Evolutionary conservation across 305 asterid species (phyloP), one percentile per base, ranked within the genome.

Genomic region (Andrographis paniculata): DNA sequence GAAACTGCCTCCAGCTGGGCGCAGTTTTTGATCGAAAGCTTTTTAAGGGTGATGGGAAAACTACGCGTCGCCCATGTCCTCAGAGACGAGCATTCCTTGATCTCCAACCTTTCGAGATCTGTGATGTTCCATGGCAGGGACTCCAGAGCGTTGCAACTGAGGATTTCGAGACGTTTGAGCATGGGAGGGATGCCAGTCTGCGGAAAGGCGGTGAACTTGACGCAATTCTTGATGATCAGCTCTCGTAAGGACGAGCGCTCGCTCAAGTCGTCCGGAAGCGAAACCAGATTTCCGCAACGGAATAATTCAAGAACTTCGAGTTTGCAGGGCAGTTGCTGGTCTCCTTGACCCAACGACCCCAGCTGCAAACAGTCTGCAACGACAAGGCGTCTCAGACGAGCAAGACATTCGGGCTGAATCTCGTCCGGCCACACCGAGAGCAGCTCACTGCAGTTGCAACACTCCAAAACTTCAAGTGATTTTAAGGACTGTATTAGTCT

Each of bases 281-380:
- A 50, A 20, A 37, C 39, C 11, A 73, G 45, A 57, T 43, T 70
- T 10, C 57, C 57, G 47, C 82, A 76, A n/a, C 63, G 59, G 30
- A 76, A 76, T 45, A 79, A 53, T 66, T 79, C 88, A 22, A 79
- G 69, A 52, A 75, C 79, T 63, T 75, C 78, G 21, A 79, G 79
- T 45, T 68, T 75, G 64, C 61, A 20, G 41, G 88, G 88, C 55
- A 75, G 62, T 67, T 67, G 78, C 15, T 57, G 58, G 33, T 70
- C 80, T 22, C 74, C 79, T 39, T 71, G 67, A 55, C 82, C 79
- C 18, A 79, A 17, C 13, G 75, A 65, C 4, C 47, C 69, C 13
- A 79, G 67, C 48, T 70, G 76, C 20, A 62, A 59, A 57, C 89
- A 79, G 47, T 71, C 79, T 10, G 73, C 81, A 33, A 79, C 11